phyloP scores from a whole-genome alignment of 2,329 filamentous ascomycete species.

The Verticillium isaacii region DNA sequence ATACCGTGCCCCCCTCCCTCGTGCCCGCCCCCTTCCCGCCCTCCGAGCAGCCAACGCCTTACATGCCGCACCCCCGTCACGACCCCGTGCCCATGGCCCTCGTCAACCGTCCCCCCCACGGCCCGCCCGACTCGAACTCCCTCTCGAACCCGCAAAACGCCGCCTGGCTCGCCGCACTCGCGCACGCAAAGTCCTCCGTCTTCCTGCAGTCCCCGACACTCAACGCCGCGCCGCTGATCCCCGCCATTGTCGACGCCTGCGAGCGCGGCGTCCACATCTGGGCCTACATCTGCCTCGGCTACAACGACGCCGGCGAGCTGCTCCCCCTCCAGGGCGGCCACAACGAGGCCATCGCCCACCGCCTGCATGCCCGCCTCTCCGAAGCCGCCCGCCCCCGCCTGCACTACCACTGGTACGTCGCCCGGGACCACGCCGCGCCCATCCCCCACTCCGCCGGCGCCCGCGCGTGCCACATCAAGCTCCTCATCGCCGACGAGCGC shows the following conservation, averaged over 20 bases:
- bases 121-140: constrained; percentile 55
- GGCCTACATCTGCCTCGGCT: constrained; percentile 71
- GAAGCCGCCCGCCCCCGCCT: constrained; percentile 42
- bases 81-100: constrained; percentile 65
- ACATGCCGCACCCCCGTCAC: constrained; percentile 49
- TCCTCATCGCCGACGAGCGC: constrained; percentile 66
- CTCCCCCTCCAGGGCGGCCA: constrained; percentile 71
- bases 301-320: constrained; percentile 74
- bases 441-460: constrained; percentile 62
- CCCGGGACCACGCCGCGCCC: constrained; percentile 65
- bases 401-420: constrained; percentile 66
- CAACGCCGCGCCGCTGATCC: constrained; percentile 64
- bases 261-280: constrained; percentile 62
- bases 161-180: constrained; percentile 65
- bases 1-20: not conserved
- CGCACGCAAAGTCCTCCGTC: constrained; percentile 57
- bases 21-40: not conserved
- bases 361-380: constrained; percentile 52
- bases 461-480: constrained; percentile 70
- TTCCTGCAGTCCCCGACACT: constrained; percentile 77
- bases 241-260: constrained; percentile 60
- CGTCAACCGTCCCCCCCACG: constrained; percentile 65
- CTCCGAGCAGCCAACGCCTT: constrained; percentile 58
- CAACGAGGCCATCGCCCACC: constrained; percentile 65
- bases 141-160: constrained; percentile 69